phyloP scores from a whole-genome alignment of 2,329 filamentous ascomycete species.

The Colletotrichum lindemuthianum region DNA sequence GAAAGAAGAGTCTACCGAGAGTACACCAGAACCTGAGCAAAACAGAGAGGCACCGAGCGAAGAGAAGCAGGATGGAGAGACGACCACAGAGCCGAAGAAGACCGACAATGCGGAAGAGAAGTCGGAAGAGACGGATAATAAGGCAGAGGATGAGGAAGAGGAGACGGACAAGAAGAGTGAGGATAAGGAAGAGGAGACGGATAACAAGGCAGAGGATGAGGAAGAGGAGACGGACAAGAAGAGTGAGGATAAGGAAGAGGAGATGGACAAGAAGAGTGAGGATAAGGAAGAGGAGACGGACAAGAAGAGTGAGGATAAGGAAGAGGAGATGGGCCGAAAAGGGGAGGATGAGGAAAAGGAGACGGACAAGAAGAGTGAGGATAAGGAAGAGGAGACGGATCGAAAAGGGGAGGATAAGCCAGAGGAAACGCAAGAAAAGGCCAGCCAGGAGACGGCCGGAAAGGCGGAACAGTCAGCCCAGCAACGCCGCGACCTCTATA shows the following conservation, averaged over 20 bases:
- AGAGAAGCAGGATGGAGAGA: constrained; percentile 31
- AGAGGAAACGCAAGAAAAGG: constrained; percentile 1
- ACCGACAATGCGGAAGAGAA: constrained; percentile 25
- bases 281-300: background rate
- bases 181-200: constrained; percentile 25
- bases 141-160: constrained; percentile 31
- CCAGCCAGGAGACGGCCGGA: constrained; percentile 25
- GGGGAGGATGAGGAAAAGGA: constrained; percentile 28
- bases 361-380: background rate
- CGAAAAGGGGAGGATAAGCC: background rate
- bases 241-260: constrained; percentile 26
- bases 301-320: constrained; percentile 17
- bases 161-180: constrained; percentile 1
- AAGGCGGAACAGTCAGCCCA: constrained; percentile 36
- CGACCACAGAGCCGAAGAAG: background rate
- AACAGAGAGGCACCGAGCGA: constrained; percentile 29
- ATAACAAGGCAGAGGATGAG: too few species aligned
- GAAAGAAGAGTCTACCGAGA: too few species aligned
- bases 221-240: constrained; percentile 23
- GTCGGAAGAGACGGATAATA: constrained; percentile 20
- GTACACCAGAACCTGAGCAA: too few species aligned
- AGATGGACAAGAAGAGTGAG: background rate
- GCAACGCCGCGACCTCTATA: constrained; percentile 57
- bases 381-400: constrained; percentile 26
- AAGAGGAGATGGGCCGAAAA: constrained; percentile 13